A percentile compares a stretch with the other conserved stretches of the same genome.
Evolutionary conservation across 345 rosid species (phyloP).

Genomic region (Streptanthus diversifolius): DNA sequence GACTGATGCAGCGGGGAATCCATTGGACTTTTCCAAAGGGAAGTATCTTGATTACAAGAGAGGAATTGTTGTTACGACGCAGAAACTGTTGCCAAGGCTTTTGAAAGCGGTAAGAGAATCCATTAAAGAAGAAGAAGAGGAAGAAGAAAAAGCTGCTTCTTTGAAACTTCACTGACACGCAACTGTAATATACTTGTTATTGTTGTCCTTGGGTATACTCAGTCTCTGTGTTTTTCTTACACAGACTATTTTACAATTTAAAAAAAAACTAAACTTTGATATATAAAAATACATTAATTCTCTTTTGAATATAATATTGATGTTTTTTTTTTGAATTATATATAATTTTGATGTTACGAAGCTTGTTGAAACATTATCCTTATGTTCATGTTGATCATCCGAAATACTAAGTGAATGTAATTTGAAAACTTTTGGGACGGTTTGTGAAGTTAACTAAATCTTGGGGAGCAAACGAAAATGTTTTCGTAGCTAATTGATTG

Average conservation of each 20-base stretch:
- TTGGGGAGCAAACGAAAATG: not conserved
- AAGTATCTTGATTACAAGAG: slow-evolving; percentile 60
- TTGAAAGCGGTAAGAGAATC: slow-evolving; percentile 76
- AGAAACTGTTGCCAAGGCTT: slow-evolving; percentile 72
- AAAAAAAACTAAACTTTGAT: not conserved
- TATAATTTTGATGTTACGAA: not conserved
- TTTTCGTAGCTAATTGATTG: not conserved
- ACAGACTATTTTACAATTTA: not conserved
- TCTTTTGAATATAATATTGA: not conserved
- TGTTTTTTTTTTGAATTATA: too few species aligned
- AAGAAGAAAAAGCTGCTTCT: slow-evolving; percentile 20
- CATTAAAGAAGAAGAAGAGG: slow-evolving; percentile 37
- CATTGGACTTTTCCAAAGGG: slow-evolving; percentile 78
- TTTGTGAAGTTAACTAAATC: not conserved
- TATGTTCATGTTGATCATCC: not conserved
- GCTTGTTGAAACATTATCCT: not conserved
- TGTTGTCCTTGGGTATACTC: slow-evolving; percentile 5
- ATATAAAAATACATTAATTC: slow-evolving; percentile 17
- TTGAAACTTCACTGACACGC: slow-evolving; percentile 35
- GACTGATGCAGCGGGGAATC: slow-evolving; percentile 65
- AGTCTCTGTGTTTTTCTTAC: slow-evolving; percentile 3
- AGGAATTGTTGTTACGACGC: slow-evolving; percentile 78
- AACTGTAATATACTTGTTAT: slow-evolving; percentile 24
- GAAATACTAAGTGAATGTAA: not conserved
- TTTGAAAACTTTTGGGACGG: not conserved